Evolutionary conservation across 352 stramenopile genomes (phyloP).

Genomic region (Elongisporangium anandrum): DNA sequence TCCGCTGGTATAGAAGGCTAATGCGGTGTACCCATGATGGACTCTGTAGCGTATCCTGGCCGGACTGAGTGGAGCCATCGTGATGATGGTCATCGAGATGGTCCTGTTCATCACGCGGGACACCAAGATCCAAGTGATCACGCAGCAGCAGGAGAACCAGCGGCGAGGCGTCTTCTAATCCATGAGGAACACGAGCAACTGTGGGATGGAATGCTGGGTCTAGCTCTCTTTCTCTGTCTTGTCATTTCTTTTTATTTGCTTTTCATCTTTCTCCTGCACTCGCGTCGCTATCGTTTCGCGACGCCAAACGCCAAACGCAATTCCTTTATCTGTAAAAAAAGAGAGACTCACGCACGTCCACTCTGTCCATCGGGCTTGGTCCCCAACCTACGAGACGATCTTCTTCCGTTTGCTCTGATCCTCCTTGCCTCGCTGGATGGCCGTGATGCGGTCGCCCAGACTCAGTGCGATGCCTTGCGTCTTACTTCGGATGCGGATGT

Average conservation of each 20-base stretch:
- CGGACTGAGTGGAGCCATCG: constrained; percentile 65
- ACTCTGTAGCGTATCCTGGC: constrained; percentile 47
- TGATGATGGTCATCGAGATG: constrained; percentile 89
- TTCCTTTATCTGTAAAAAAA: background rate
- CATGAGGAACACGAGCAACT: background rate
- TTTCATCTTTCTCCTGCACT: background rate
- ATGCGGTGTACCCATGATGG: background rate
- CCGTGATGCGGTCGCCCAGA: constrained; percentile 98
- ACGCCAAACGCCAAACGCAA: constrained; percentile 3
- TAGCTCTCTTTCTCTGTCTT: constrained; percentile 1
- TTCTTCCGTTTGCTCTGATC: constrained; percentile 86
- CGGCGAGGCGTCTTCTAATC: constrained; percentile 24
- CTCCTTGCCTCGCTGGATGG: constrained; percentile 90
- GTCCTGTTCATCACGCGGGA: constrained; percentile 78
- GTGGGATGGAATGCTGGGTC: no score
- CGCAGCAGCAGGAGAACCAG: constrained; percentile 36
- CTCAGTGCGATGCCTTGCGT: constrained; percentile 99
- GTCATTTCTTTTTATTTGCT: background rate
- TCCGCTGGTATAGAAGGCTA: constrained; percentile 1
- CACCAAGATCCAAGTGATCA: constrained; percentile 60
- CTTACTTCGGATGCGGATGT: constrained; percentile 99
- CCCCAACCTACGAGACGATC: constrained; percentile 46
- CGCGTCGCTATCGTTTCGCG: background rate
- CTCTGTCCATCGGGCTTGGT: constrained; percentile 4
- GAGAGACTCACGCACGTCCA: background rate